phyloP scores from a whole-genome alignment of 2,329 filamentous ascomycete species.

The Neopestalotiopsis clavispora region DNA sequence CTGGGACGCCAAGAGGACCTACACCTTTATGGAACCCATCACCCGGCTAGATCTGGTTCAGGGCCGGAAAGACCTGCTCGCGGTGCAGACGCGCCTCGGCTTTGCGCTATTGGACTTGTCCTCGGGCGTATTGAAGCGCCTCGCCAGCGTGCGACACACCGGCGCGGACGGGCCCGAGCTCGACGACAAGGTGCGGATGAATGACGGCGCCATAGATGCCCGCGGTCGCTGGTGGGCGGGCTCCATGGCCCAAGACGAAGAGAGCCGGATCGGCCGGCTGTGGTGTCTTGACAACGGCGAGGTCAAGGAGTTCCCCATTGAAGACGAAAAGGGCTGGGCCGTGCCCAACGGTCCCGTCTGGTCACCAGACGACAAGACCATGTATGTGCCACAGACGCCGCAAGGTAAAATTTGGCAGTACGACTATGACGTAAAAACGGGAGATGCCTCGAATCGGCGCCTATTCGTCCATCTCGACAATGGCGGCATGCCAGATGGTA shows the following conservation, averaged over 20 bases:
- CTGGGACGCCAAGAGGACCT: constrained; percentile 23
- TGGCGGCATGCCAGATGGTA: constrained; percentile 22
- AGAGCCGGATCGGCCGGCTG: constrained; percentile 26
- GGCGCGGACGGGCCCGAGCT: constrained; percentile 16
- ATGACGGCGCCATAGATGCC: constrained; percentile 30
- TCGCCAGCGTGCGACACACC: constrained; percentile 21
- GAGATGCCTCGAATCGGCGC: constrained; percentile 16
- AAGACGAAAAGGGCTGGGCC: constrained; percentile 19
- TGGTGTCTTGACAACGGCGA: constrained; percentile 24
- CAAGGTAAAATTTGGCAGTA: constrained; percentile 21
- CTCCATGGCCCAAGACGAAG: constrained; percentile 30
- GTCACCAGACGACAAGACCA: constrained; percentile 26
- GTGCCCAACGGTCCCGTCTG: constrained; percentile 31
- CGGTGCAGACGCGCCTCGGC: constrained; percentile 26
- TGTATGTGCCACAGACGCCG: constrained; percentile 21
- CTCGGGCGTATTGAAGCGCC: constrained; percentile 23
- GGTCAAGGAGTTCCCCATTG: constrained; percentile 17
- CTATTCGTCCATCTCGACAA: constrained; percentile 20
- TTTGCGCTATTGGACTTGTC: constrained; percentile 25
- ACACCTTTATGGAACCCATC: constrained; percentile 24
- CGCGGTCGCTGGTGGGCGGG: constrained; percentile 29
- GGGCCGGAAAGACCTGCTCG: constrained; percentile 24
- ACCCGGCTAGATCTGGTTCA: constrained; percentile 27
- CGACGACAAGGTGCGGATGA: constrained; percentile 28
- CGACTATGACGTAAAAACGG: constrained; percentile 23